Conservation (phyloP, 2,329 filamentous ascomycete genomes). For the Pyricularia sp. region DNA sequence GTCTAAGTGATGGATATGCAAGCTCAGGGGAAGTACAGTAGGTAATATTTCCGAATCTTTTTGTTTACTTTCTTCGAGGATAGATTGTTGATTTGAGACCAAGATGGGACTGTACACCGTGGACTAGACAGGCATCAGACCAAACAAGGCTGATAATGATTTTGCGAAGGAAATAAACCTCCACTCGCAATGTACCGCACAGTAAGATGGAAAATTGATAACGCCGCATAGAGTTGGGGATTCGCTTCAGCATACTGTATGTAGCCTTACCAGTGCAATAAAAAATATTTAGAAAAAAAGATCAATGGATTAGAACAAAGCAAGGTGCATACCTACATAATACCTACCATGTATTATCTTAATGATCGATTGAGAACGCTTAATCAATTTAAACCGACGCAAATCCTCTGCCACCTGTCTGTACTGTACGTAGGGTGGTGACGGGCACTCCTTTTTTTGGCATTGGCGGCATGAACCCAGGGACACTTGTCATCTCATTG, state of each 20-base stretch:
- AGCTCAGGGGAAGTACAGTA: not conserved
- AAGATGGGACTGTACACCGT: not conserved
- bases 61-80: not conserved
- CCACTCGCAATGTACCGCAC: not conserved
- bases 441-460: not conserved
- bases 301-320: no score
- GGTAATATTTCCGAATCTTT: not conserved
- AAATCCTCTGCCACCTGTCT: not conserved
- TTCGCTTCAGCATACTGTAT: no score
- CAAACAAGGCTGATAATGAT: not conserved
- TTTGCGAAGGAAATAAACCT: not conserved
- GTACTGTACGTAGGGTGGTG: not conserved
- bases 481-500: not conserved
- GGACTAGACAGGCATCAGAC: not conserved
- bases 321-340: no score
- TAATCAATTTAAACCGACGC: no score
- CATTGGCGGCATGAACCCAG: not conserved
- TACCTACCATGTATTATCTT: no score
- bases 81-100: not conserved
- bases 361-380: no score
- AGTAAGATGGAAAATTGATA: not conserved
- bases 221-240: not conserved
- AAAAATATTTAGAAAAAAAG: no score
- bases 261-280: not conserved
- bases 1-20: not conserved